Evolutionary conservation across 352 stramenopile species (phyloP).

Genomic region (Globisporangium solare): DNA sequence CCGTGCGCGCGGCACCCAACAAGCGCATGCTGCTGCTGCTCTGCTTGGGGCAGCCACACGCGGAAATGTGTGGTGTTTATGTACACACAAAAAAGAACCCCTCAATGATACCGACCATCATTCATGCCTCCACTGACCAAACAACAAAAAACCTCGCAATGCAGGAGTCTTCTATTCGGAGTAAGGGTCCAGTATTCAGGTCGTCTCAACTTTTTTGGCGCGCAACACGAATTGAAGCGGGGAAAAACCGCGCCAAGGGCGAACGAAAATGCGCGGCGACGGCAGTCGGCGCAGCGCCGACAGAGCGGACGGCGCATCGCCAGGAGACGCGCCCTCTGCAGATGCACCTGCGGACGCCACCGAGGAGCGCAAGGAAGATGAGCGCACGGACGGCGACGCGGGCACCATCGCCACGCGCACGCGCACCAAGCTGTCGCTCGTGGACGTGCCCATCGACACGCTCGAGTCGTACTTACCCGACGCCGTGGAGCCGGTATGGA

Average conservation of each 20-base stretch:
- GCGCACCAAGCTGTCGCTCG: conserved; percentile 71
- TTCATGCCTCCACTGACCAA: no score
- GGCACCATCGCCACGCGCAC: conserved; percentile 69
- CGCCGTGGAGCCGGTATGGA: conserved; percentile 21
- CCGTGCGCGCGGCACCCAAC: no score
- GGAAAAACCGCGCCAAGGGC: background rate
- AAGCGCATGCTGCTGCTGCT: no score
- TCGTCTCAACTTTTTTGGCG: conserved; percentile 1
- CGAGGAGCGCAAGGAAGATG: conserved; percentile 1
- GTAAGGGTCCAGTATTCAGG: background rate
- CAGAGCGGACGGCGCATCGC: background rate
- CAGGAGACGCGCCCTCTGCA: no score
- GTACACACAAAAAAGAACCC: no score
- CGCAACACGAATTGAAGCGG: background rate
- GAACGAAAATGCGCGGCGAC: no score
- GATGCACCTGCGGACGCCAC: no score
- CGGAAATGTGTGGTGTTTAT: no score
- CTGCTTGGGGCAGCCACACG: no score
- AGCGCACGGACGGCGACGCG: conserved; percentile 6
- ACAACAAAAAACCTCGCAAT: no score
- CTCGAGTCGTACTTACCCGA: conserved; percentile 61
- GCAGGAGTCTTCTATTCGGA: no score
- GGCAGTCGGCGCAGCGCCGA: no score
- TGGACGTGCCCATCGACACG: conserved; percentile 66
- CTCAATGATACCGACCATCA: background rate